These are phyloP conservation scores for Pneumocystis wakefieldiae DNA, from an alignment of 1,139 yeast genomes.

Conservation along the genomic window DNA sequence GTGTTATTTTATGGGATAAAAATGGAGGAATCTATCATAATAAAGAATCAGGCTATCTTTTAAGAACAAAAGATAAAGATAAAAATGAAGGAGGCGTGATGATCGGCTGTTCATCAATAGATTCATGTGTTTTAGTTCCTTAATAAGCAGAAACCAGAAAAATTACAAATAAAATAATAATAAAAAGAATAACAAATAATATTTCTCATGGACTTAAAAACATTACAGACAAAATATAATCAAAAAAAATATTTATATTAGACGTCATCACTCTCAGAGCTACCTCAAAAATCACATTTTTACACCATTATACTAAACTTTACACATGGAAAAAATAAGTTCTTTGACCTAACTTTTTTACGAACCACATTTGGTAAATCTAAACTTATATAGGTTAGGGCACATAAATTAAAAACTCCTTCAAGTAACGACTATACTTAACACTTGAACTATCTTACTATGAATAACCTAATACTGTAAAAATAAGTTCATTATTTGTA, in stretches of 20 bases:
- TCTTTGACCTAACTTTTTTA: neutral
- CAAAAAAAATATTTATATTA: no score
- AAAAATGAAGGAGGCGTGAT: slow-evolving; percentile 98
- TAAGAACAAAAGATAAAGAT: slow-evolving; percentile 73
- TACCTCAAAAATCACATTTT: no score
- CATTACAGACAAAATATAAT: no score
- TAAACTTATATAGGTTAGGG: neutral
- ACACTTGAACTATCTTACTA: neutral
- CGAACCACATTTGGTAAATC: neutral
- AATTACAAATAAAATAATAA: neutral
- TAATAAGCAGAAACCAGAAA: neutral
- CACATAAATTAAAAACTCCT: neutral
- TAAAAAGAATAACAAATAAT: neutral
- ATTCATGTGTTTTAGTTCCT: slow-evolving; percentile 20
- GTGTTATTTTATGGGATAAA: slow-evolving; percentile 63
- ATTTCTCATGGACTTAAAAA: neutral
- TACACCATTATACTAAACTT: no score
- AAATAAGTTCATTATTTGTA: neutral
- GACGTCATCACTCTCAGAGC: no score
- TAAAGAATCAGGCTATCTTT: slow-evolving; percentile 63
- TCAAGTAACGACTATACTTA: neutral
- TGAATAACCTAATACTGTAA: neutral
- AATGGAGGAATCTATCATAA: slow-evolving; percentile 38
- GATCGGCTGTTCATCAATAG: slow-evolving; percentile 95
- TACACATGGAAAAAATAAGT: no score